Evolutionary conservation across 163 green algal genomes (phyloP), one percentile per base, ranked within the genome.

Genomic region (Scenedesmus sp.): DNA sequence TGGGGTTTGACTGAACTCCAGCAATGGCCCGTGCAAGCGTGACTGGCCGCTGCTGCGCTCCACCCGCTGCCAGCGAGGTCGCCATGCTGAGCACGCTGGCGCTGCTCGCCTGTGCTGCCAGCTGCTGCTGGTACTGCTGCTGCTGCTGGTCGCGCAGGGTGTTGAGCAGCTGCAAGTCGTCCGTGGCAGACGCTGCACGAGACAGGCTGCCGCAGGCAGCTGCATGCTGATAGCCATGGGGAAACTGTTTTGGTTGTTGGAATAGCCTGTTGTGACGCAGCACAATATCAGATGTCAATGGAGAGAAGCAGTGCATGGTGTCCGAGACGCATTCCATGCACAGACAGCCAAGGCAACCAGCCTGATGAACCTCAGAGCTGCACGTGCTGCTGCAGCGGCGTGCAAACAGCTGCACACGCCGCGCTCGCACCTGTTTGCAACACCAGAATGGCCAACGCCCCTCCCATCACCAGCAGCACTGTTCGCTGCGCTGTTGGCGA

Each of bases 61-160:
- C 78, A 73, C 37, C 49, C 30, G 35, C 33, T 49, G 82, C 82
- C 46, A 51, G 49, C 0, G 33, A 46, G 33, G 49, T n/a, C 33
- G 44, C 26, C 49, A 76, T 76, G 83, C 24, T 68, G 35, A 56
- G 37, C 24, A 80, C 37, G 24, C 43, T 44, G 33, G n/a, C 35
- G 18, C 51, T 70, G 82, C 82, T 76, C 35, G 82, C 33, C 68
- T 83, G 68, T 26, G 85, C 85, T 37, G 85, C 85, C 12, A 61
- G 22, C 49, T 86, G 86, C 49, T 86, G 73, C 24, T 86, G 73
- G 51, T 86, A 81, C 56, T 61, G 85, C 68, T 90, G 85, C 42
- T 87, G 78, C 87, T 86, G 51, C 30, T 87, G 87, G 40, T 91
- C 76, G n/a, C 73, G 72, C 46, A 79, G 15, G 12, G n/a, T 18